Evolutionary conservation across 2,329 filamentous ascomycete genomes (phyloP).

Genomic region (Cordyceps tenuipes): DNA sequence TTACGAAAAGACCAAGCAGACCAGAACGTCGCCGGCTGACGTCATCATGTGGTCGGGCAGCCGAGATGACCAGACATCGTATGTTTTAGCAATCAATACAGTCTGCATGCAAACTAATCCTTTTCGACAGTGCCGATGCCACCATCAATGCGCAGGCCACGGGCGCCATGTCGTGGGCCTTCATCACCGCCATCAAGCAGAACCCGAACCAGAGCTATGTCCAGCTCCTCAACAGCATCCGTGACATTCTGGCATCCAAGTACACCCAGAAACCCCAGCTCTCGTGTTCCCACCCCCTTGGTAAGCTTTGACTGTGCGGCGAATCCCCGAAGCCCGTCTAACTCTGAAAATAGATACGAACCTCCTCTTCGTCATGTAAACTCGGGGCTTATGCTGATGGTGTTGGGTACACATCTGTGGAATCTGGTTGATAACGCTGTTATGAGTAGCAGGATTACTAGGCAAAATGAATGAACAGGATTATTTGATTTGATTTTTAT

Average conservation of each 20-base stretch:
- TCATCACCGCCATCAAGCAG: conserved; percentile 83
- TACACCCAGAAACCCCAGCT: conserved; percentile 95
- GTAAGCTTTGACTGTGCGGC: conserved; percentile 45
- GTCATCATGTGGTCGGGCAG: conserved; percentile 98
- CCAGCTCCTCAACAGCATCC: conserved; percentile 88
- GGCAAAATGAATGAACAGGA: background rate
- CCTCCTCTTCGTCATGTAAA: conserved; percentile 57
- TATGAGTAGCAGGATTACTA: conserved; percentile 1
- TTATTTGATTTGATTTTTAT: background rate
- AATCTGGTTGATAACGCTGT: background rate
- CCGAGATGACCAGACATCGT: conserved; percentile 90
- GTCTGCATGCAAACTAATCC: too few relatives aligned
- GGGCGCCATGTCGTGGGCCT: conserved; percentile 97
- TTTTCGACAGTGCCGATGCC: conserved; percentile 66
- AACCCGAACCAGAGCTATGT: conserved; percentile 96
- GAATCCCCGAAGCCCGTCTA: background rate
- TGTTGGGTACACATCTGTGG: background rate
- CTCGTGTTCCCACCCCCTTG: conserved; percentile 89
- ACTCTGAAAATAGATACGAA: conserved; percentile 46
- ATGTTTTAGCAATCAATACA: conserved; percentile 27
- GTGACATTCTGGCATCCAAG: conserved; percentile 76
- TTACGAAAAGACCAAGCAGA: conserved; percentile 72
- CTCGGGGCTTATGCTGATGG: background rate
- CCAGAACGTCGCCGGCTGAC: conserved; percentile 89
- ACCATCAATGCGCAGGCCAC: conserved; percentile 83